Evolutionary conservation across 1,139 yeast species (phyloP).

Genomic region (Hyphopichia khmerensis): DNA sequence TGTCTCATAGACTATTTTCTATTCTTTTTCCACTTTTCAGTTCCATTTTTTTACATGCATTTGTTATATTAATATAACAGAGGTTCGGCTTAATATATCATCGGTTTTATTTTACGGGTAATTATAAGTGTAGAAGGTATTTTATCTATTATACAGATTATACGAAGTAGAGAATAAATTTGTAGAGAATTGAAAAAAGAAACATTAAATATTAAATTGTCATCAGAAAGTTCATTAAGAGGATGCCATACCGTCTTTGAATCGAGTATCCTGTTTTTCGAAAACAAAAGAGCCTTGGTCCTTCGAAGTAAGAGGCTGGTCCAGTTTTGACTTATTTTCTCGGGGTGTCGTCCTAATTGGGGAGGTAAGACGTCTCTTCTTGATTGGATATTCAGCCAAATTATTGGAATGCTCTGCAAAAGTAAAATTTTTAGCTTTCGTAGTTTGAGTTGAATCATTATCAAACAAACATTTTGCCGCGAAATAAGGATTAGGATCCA

Average conservation of each 20-base stretch:
- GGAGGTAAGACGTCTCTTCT: slow-evolving; percentile 1
- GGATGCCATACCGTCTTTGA: not conserved
- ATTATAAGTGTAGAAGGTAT: no score
- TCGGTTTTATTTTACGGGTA: no score
- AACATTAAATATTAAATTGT: not conserved
- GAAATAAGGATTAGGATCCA: slow-evolving; percentile 2
- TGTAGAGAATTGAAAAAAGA: no score
- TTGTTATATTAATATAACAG: no score
- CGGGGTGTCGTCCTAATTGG: not conserved
- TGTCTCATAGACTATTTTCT: no score
- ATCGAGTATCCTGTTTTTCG: not conserved
- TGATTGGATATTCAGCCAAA: not conserved
- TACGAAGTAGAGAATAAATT: no score
- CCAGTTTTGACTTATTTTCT: not conserved
- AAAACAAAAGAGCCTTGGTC: not conserved
- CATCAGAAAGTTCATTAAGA: not conserved
- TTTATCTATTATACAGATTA: no score
- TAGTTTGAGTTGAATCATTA: not conserved
- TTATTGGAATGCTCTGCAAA: not conserved
- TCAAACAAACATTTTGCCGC: not conserved
- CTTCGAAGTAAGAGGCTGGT: not conserved
- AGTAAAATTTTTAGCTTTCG: not conserved
- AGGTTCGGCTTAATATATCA: no score
- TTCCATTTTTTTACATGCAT: not conserved
- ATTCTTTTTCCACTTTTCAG: no score